Base-by-base conservation (phyloP, 495 filamentous ascomycete genomes). In the Penicillium canariense region DNA sequence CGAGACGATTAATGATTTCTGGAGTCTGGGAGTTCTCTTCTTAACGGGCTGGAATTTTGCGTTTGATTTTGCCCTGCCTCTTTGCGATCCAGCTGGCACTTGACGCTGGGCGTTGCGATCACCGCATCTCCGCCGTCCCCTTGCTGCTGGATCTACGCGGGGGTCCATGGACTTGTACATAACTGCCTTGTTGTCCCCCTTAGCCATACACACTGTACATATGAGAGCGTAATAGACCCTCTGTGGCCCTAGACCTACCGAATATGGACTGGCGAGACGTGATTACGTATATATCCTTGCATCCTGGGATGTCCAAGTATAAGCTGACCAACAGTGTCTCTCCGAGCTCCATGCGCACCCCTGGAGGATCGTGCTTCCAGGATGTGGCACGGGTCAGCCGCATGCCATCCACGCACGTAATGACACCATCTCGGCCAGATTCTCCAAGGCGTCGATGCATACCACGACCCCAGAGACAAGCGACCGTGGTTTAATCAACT, bases 371-470 rank as follows among this genome's bases (percentile, higher is more conserved):
- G 34, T 43, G 12, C 31, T 52, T 44, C 48, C 57, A 25, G 5
- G 6, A 56, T 48, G 18, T 11, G 48, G 57, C 30, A 47, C 20
- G 4, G 55, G 59, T 63, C 49, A 36, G 32, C 52, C 49, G 42
- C 28, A 50, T 56, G 56, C 44, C 52, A 65, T 62, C 28, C 12
- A n/a, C 22, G 7, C 30, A 27, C n/a, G 5, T 20, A 30, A 67
- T 67, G 61, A 56, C 64, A 67, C 64, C 64, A 65, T 65, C 52
- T 44, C 23, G n/a, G 26, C 18, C n/a, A n/a, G n/a, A n/a, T n/a
- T n/a, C n/a, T n/a, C n/a, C n/a, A n/a, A n/a, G n/a, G n/a, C n/a
- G n/a, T n/a, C n/a, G n/a, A n/a, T n/a, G n/a, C n/a, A n/a, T n/a
- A n/a, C n/a, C n/a, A n/a, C n/a, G n/a, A n/a, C n/a, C n/a, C n/a